A percentile compares a stretch with the other conserved stretches of the same genome.
Conservation (phyloP, 139 green algal genomes). For the Tetraselmis chui region DNA sequence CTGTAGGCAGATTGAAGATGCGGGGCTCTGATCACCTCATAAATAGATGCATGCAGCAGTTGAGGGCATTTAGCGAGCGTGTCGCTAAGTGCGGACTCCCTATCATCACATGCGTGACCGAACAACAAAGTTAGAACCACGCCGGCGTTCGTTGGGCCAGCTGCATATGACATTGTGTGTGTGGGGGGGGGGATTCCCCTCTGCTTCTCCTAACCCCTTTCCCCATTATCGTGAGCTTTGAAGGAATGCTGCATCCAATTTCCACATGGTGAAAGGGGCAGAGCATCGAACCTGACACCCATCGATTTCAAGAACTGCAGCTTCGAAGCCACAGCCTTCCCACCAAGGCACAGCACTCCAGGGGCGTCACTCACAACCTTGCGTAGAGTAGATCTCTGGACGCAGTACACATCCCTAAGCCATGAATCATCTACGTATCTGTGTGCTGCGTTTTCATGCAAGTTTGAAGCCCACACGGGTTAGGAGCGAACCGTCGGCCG, state of each 20-base stretch:
- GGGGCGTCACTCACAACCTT: not conserved
- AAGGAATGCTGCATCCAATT: not conserved
- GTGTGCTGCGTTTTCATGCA: too few species aligned
- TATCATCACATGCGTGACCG: not conserved
- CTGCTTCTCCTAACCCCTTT: too few species aligned
- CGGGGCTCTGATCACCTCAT: not conserved
- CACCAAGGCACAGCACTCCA: not conserved
- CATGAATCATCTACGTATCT: not conserved
- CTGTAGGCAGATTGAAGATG: not conserved
- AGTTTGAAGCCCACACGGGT: too few species aligned
- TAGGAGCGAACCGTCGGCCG: not conserved
- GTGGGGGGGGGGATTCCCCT: too few species aligned
- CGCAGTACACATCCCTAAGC: not conserved
- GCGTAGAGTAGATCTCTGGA: not conserved
- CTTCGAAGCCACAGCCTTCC: not conserved
- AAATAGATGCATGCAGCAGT: not conserved
- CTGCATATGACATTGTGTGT: too few species aligned
- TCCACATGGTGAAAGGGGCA: not conserved
- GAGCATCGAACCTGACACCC: not conserved
- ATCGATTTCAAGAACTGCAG: not conserved
- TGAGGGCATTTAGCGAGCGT: not conserved
- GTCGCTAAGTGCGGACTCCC: not conserved
- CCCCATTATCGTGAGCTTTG: not conserved
- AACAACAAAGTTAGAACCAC: too few species aligned
- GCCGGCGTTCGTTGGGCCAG: too few species aligned